Percentiles rank a stretch among this genome's conserved stretches.
Conservation (phyloP, 2,329 filamentous ascomycete species). For the Metarhizium brunneum region DNA sequence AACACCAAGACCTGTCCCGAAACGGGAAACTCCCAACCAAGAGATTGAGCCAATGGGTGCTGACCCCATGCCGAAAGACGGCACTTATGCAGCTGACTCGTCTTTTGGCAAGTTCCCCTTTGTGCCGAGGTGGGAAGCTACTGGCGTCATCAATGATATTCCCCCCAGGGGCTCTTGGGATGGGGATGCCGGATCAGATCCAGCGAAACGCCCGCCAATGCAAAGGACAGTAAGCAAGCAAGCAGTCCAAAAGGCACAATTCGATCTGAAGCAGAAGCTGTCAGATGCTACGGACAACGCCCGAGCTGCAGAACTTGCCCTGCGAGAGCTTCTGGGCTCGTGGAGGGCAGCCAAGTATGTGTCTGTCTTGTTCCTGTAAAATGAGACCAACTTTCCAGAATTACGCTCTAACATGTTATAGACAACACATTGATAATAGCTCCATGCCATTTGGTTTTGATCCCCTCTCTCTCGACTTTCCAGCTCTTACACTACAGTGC, state of each 20-base stretch:
- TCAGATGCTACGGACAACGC: conserved; percentile 70
- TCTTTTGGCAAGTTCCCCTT: conserved; percentile 45
- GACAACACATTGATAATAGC: conserved; percentile 44
- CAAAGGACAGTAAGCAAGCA: conserved; percentile 41
- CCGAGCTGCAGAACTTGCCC: conserved; percentile 72
- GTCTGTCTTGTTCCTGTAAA: not conserved
- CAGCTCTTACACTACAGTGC: conserved; percentile 72
- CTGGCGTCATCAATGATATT: conserved; percentile 70
- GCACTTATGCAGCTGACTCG: conserved; percentile 32
- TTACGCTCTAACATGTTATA: conserved; percentile 19
- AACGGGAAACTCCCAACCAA: conserved; percentile 29
- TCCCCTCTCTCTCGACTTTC: conserved; percentile 76
- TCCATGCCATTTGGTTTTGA: conserved; percentile 69
- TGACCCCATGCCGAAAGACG: conserved; percentile 31
- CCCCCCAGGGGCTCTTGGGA: conserved; percentile 31
- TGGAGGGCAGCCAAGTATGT: conserved; percentile 74
- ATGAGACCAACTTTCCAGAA: not conserved
- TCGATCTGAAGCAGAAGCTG: conserved; percentile 54
- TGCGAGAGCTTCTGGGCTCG: conserved; percentile 74
- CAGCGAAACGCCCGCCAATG: conserved; percentile 24
- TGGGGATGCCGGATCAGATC: conserved; percentile 24
- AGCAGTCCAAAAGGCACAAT: conserved; percentile 47
- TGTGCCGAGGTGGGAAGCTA: conserved; percentile 63
- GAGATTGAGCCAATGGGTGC: conserved; percentile 28
- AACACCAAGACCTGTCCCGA: conserved; percentile 35